Conservation (phyloP, 2,329 filamentous ascomycete genomes). For the Botrytis hyacinthi region DNA sequence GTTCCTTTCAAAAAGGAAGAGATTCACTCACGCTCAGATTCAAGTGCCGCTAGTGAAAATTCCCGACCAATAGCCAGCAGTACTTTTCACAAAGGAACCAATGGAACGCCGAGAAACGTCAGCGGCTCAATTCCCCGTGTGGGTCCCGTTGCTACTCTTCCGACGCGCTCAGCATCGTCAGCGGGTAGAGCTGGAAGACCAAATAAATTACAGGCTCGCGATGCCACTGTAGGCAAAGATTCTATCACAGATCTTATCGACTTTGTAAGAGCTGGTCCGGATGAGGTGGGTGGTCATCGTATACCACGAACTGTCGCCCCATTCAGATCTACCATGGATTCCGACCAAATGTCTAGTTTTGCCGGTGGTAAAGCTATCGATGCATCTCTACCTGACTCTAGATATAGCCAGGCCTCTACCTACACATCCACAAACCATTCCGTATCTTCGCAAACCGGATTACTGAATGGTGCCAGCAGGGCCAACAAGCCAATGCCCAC, state of each 20-base stretch:
- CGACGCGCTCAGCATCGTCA: conserved; percentile 35
- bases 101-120: conserved; percentile 33
- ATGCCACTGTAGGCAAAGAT: conserved; percentile 60
- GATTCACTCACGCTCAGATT: conserved; percentile 32
- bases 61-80: not conserved
- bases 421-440: conserved; percentile 26
- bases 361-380: conserved; percentile 57
- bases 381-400: conserved; percentile 54
- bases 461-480: conserved; percentile 48
- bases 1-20: conserved; percentile 38
- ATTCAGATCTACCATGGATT: conserved; percentile 82
- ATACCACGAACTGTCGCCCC: conserved; percentile 82
- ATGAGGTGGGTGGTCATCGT: conserved; percentile 59
- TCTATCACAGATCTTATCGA: conserved; percentile 88
- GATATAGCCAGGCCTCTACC: conserved; percentile 46
- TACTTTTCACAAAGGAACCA: conserved; percentile 35
- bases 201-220: conserved; percentile 66
- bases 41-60: not conserved
- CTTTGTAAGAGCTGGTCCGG: conserved; percentile 84
- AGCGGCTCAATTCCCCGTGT: conserved; percentile 28
- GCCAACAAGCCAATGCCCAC: conserved; percentile 37
- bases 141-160: conserved; percentile 25
- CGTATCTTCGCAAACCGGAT: conserved; percentile 69
- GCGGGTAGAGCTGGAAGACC: conserved; percentile 48
- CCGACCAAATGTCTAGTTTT: conserved; percentile 65